Conservation (phyloP, 495 filamentous ascomycete species). For the Neurospora terricola region DNA sequence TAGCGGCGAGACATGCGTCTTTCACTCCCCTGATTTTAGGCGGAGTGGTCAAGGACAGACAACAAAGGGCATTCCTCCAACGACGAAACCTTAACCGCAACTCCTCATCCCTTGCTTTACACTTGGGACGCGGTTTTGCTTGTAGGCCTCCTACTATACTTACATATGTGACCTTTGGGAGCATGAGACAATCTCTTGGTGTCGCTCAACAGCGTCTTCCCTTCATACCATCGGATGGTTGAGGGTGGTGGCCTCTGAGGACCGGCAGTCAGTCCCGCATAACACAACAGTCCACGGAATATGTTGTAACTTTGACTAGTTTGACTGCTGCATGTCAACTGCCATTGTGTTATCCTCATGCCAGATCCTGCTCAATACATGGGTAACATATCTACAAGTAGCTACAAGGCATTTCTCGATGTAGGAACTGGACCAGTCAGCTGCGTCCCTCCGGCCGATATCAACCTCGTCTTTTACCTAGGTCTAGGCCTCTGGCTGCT, state of each 20-base stretch:
- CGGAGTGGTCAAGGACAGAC: neutral
- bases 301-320: neutral
- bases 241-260: neutral
- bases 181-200: neutral
- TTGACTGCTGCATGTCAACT: neutral
- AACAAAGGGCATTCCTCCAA: neutral
- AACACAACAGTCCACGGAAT: neutral
- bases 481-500: neutral
- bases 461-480: neutral
- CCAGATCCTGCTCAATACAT: neutral
- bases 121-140: neutral
- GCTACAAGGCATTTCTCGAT: neutral
- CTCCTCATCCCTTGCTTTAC: neutral
- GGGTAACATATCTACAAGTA: neutral
- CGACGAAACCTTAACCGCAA: neutral
- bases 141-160: neutral
- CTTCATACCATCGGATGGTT: neutral
- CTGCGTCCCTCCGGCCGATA: neutral
- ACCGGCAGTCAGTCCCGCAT: neutral
- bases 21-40: neutral
- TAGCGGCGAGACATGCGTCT: neutral
- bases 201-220: neutral
- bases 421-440: neutral
- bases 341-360: neutral
- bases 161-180: neutral